phyloP scores from a whole-genome alignment of 225 moss, liverwort and hornwort genomes.

The Antitrichia curtipendula region DNA sequence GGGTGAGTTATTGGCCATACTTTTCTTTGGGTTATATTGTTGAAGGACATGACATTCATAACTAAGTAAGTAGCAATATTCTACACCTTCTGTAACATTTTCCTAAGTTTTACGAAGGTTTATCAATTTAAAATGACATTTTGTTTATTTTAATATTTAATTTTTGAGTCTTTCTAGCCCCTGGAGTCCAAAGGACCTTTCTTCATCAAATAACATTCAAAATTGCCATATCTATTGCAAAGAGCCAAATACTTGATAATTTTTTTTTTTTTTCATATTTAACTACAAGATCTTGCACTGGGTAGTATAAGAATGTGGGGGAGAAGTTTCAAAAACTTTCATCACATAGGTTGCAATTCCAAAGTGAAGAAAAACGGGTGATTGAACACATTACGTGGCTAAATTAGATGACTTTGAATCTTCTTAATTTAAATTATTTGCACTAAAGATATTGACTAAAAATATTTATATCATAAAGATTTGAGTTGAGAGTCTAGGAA shows the following conservation, averaged over 20 bases:
- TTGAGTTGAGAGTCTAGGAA: no score
- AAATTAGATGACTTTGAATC: not conserved
- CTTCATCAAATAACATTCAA: not conserved
- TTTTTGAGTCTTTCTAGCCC: no score
- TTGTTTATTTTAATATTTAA: not conserved
- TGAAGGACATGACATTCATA: not conserved
- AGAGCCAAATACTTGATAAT: not conserved
- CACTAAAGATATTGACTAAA: no score
- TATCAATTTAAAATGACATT: not conserved
- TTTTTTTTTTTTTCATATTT: not conserved
- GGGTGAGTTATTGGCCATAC: not conserved
- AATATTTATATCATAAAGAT: no score
- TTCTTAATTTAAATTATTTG: not conserved
- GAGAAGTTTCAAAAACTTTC: not conserved
- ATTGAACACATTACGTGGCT: rapidly evolving
- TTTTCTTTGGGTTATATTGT: no score
- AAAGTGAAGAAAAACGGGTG: rapidly evolving
- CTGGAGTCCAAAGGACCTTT: rapidly evolving
- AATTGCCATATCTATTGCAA: not conserved
- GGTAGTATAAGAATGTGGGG: not conserved
- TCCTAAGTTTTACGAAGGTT: not conserved
- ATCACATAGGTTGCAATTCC: not conserved
- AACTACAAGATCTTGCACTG: not conserved
- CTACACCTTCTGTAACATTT: not conserved
- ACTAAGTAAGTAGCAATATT: no score